These are phyloP conservation scores for Suillus luteus DNA, from an alignment of 768 basidiomycete genomes.

Conservation along the genomic window DNA sequence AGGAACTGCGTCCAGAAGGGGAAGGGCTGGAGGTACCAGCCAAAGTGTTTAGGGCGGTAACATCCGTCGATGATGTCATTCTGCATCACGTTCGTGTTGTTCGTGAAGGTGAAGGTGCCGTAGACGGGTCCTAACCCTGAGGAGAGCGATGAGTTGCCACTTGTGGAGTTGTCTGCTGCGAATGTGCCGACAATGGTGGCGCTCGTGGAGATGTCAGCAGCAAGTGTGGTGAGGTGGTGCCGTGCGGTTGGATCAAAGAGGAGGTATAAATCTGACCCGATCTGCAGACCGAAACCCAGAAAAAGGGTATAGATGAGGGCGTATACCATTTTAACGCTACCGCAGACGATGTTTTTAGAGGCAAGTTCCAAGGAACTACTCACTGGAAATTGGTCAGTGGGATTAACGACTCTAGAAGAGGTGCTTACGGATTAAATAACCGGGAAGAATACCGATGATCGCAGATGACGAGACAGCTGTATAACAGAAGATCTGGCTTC, in stretches of 20 bases:
- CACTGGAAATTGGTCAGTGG: slow-evolving; percentile 43
- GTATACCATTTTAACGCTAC: slow-evolving; percentile 86
- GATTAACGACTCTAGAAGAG: slow-evolving; percentile 1
- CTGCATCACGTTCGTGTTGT: slow-evolving; percentile 45
- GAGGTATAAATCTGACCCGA: slow-evolving; percentile 80
- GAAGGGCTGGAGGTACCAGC: slow-evolving; percentile 83
- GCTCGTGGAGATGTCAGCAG: slow-evolving; percentile 49
- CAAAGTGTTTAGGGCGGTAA: slow-evolving; percentile 60
- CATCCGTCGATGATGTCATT: slow-evolving; percentile 65
- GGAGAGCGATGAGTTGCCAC: slow-evolving; percentile 34
- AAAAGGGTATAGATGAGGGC: slow-evolving; percentile 87
- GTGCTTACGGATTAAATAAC: slow-evolving; percentile 73
- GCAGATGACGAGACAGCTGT: slow-evolving; percentile 87
- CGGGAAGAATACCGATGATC: slow-evolving; percentile 89
- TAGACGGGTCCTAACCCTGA: slow-evolving; percentile 36
- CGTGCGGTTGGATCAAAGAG: slow-evolving; percentile 64
- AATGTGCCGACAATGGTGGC: slow-evolving; percentile 67
- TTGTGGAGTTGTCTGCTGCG: slow-evolving; percentile 53
- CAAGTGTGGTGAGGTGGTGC: slow-evolving; percentile 52
- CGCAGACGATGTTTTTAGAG: slow-evolving; percentile 83
- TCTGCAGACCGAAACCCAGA: slow-evolving; percentile 81
- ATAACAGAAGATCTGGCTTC: slow-evolving; percentile 82
- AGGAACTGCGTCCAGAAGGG: slow-evolving; percentile 77
- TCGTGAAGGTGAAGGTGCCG: slow-evolving; percentile 70
- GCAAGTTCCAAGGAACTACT: slow-evolving; percentile 83